Evolutionary conservation across 179 eudicot genomes (phyloP).

Genomic region (Kewa caespitosa): DNA sequence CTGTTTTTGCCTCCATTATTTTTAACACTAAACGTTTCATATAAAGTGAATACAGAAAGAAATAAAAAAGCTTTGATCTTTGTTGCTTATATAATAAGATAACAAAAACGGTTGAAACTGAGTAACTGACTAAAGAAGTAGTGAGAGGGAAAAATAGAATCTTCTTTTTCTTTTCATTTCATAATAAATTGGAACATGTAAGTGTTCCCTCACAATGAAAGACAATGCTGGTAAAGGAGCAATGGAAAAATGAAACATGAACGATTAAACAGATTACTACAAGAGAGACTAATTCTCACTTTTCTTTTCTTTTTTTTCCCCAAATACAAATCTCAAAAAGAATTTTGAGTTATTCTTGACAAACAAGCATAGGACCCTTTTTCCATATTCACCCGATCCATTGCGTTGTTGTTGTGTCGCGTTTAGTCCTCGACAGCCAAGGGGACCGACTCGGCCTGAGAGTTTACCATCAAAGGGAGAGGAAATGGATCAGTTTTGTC

Average conservation of each 20-base stretch:
- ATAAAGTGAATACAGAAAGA: not conserved
- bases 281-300: not conserved
- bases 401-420: not conserved
- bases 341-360: constrained; percentile 16
- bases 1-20: constrained; percentile 26
- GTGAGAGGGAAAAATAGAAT: not conserved
- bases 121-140: not conserved
- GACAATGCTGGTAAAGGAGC: constrained; percentile 8
- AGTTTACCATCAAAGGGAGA: not conserved
- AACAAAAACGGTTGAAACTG: no score
- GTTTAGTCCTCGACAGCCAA: constrained; percentile 47
- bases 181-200: constrained; percentile 10
- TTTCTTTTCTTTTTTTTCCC: no score
- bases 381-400: constrained; percentile 15
- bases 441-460: constrained; percentile 81
- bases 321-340: not conserved
- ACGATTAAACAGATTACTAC: not conserved
- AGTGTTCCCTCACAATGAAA: constrained; percentile 21
- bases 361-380: constrained; percentile 12
- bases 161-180: not conserved
- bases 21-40: no score
- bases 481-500: not conserved
- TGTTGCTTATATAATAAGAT: no score
- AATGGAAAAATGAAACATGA: not conserved
- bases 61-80: not conserved